Evolutionary conservation across 306 rosid species (phyloP), one percentile per base, ranked within the genome.

Genomic region (Spatholobus suberectus): DNA sequence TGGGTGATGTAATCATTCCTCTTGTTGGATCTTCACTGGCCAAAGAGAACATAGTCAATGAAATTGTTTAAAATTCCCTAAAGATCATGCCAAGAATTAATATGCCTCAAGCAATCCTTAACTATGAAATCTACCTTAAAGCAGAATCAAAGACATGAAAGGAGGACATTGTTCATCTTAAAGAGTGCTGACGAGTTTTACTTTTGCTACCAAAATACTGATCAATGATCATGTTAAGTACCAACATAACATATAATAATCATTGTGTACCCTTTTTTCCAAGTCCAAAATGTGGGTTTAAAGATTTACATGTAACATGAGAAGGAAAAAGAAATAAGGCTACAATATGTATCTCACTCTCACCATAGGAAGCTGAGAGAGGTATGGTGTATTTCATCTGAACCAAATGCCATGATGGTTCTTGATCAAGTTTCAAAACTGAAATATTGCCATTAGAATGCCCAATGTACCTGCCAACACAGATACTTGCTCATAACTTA

Each of bases 371-470:
- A 89, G 87, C 91, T 43, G 94, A 83, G 67, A 86, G 79, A 55
- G 94, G 98, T 88, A 96, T 90, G 29, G 72, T 81, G 89, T 96
- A 93, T 49, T 88, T 91, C 91, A 88, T 92, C 43, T 72, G 86
- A 52, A 89, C 84, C 40, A 96, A 71, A 41, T 77, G 91, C 84
- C 86, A 85, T 34, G 91, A 85, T 34, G 91, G 84, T 77, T 88
- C 89, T 81, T 89, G 90, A 38, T 93, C 91, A 54, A 96, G 90
- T 88, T 92, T 93, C 89, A 91, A 84, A 86, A 96, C 89, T 32
- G 93, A 89, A 75, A 92, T 86, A 78, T 89, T 89, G 44, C 98
- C 99, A 76, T 47, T 78, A 76, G 85, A 71, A 90, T 96, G 89
- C 85, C 99, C 99, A 66, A 88, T 79, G 41, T 87, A 93, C 87